Conservation (phyloP, 352 stramenopile genomes). For the Phytophthora fragariaefolia region DNA sequence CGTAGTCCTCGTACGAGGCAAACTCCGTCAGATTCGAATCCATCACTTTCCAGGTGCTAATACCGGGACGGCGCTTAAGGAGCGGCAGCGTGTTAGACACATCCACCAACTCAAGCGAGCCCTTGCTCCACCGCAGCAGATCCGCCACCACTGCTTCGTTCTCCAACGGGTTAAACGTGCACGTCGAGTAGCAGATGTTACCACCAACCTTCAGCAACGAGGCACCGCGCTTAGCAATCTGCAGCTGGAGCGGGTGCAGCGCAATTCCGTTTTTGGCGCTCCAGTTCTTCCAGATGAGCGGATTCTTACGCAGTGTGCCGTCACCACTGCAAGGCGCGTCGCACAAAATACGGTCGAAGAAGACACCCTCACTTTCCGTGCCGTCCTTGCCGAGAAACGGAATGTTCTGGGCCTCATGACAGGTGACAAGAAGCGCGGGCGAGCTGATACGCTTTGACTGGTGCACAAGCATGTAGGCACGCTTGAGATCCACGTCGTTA, state of each 20-base stretch:
- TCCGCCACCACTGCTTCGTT: constrained; percentile 99
- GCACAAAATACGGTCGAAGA: constrained; percentile 99
- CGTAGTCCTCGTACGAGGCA: constrained; percentile 73
- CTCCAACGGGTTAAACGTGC: constrained; percentile 99
- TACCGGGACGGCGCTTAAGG: constrained; percentile 88
- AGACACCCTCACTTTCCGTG: constrained; percentile 80
- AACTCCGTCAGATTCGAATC: constrained; percentile 88
- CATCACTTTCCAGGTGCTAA: constrained; percentile 94
- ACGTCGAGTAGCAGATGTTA: constrained; percentile 97
- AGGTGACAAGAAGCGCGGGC: constrained; percentile 95
- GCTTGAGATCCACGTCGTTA: constrained; percentile 97
- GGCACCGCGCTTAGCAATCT: constrained; percentile 94
- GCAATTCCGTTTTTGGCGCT: constrained; percentile 89
- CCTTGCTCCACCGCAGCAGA: constrained; percentile 92
- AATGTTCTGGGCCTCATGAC: constrained; percentile 96
- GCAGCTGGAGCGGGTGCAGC: constrained; percentile 95
- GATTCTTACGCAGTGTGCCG: constrained; percentile 98
- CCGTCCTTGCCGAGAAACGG: constrained; percentile 86
- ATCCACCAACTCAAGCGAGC: constrained; percentile 93
- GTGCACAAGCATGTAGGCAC: constrained; percentile 99
- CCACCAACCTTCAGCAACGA: constrained; percentile 93
- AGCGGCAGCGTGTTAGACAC: constrained; percentile 75
- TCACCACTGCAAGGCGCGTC: constrained; percentile 99
- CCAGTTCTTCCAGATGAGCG: constrained; percentile 96
- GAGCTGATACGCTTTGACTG: constrained; percentile 97